Conservation (phyloP, 805 yeast genomes). For the Candida corydali region DNA sequence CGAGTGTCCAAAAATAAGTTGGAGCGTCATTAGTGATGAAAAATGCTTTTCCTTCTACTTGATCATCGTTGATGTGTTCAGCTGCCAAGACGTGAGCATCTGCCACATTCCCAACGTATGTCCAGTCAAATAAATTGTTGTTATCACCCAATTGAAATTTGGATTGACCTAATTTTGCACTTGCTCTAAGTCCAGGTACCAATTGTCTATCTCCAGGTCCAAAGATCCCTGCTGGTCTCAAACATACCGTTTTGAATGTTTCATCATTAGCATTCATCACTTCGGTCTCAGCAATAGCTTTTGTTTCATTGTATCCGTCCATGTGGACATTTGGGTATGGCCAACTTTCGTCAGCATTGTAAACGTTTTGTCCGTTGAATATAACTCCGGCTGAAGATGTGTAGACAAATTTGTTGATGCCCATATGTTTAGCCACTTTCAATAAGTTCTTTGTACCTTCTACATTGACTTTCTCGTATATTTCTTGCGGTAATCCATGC, state of each 20-base stretch:
- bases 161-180: conserved; percentile 79
- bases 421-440: conserved; percentile 50
- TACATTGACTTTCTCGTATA: conserved; percentile 87
- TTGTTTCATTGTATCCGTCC: conserved; percentile 96
- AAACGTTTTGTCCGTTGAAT: conserved; percentile 89
- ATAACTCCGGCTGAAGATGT: conserved; percentile 98
- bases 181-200: conserved; percentile 86
- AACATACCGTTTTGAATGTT: conserved; percentile 67
- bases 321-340: conserved; percentile 89
- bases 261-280: conserved; percentile 71
- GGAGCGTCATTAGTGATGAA: conserved; percentile 94
- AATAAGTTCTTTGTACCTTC: conserved; percentile 79
- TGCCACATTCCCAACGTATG: conserved; percentile 98
- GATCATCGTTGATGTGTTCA: conserved; percentile 54
- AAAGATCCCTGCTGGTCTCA: conserved; percentile 96
- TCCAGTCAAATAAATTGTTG: conserved; percentile 91
- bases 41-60: conserved; percentile 80
- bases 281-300: conserved; percentile 82
- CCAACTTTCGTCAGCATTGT: conserved; percentile 90
- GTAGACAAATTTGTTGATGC: conserved; percentile 71
- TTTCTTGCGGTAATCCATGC: conserved; percentile 77
- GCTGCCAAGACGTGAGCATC: conserved; percentile 95
- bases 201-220: conserved; percentile 98
- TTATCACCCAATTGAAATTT: conserved; percentile 94
- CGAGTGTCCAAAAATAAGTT: conserved; percentile 93